phyloP scores from a whole-genome alignment of 306 rosid genomes.

The Gastrolobium villosum region DNA sequence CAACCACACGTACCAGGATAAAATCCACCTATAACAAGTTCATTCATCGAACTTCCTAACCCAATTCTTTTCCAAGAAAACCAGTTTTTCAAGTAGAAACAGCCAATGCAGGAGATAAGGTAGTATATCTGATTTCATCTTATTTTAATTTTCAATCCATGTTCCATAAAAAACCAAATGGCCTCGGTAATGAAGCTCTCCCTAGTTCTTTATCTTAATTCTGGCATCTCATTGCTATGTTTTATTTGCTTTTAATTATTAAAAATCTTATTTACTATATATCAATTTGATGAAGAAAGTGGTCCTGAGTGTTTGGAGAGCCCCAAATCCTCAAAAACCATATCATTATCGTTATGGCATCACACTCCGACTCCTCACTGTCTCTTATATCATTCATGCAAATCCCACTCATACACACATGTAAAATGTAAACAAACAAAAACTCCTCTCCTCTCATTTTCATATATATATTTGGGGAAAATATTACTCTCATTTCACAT shows the following conservation, averaged over 20 bases:
- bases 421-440: slow-evolving; percentile 56
- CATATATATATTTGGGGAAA: neutral
- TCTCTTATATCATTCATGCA: slow-evolving; percentile 17
- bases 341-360: slow-evolving; percentile 47
- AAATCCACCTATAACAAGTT: neutral
- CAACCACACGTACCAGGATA: slow-evolving; percentile 20
- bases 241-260: neutral
- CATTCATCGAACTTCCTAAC: neutral
- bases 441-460: neutral
- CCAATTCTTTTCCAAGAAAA: neutral
- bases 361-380: slow-evolving; percentile 31
- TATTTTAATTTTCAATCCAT: too few relatives aligned
- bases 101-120: slow-evolving; percentile 16
- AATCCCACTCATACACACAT: slow-evolving; percentile 47
- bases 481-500: too few relatives aligned
- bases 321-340: slow-evolving; percentile 36
- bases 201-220: neutral
- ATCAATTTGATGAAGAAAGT: neutral
- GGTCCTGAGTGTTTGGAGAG: slow-evolving; percentile 36
- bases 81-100: slow-evolving; percentile 12
- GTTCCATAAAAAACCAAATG: slow-evolving; percentile 3
- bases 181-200: neutral
- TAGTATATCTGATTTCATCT: neutral
- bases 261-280: neutral
- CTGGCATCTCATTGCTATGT: neutral